phyloP scores from a whole-genome alignment of 495 filamentous ascomycete genomes.

The Echria macrotheca region DNA sequence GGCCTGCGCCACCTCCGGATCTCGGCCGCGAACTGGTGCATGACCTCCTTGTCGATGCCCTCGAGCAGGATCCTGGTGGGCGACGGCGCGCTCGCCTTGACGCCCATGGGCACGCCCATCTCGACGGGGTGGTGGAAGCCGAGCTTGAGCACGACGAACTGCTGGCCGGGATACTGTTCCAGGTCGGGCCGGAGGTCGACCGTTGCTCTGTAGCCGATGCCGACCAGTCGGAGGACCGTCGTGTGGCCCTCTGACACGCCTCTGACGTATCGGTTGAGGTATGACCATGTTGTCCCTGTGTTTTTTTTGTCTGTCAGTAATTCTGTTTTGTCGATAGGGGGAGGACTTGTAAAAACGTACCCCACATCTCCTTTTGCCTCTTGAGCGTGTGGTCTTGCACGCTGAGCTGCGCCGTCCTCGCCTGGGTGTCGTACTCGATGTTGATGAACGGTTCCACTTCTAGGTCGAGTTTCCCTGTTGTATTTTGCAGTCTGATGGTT shows the following conservation, averaged over 20 bases:
- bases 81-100: constrained; percentile 83
- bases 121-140: constrained; percentile 96
- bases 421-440: constrained; percentile 56
- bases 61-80: constrained; percentile 92
- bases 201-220: constrained; percentile 89
- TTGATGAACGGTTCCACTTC: constrained; percentile 65
- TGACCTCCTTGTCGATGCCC: constrained; percentile 73
- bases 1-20: constrained; percentile 85
- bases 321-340: too few species aligned
- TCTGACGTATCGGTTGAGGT: constrained; percentile 81
- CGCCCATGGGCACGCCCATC: constrained; percentile 70
- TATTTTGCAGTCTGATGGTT: too few species aligned
- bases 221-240: constrained; percentile 86
- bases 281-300: constrained; percentile 82
- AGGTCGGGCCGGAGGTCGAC: constrained; percentile 75
- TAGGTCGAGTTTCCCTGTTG: constrained; percentile 62
- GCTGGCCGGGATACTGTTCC: constrained; percentile 68
- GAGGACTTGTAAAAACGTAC: constrained; percentile 57
- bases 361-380: constrained; percentile 95
- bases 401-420: constrained; percentile 57
- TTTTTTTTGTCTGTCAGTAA: too few species aligned
- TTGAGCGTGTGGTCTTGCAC: constrained; percentile 57
- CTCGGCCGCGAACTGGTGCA: constrained; percentile 85
- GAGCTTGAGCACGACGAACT: constrained; percentile 86
- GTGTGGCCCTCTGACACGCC: constrained; percentile 96